These are phyloP conservation scores for Nicotiana rustica DNA, from an alignment of 305 asterid species.

Conservation along the genomic window DNA sequence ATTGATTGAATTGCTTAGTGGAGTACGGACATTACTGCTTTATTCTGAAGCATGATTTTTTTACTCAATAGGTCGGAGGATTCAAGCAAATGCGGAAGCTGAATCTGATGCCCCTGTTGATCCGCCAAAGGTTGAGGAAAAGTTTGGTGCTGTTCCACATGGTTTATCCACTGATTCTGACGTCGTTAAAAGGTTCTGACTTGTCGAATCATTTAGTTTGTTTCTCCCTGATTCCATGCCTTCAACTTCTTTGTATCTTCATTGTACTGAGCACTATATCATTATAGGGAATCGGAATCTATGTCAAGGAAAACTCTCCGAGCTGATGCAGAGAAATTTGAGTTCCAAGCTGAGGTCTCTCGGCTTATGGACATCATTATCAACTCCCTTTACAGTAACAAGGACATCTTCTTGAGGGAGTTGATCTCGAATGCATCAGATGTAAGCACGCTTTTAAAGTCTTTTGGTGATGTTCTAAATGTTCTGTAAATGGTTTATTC, in stretches of 20 bases:
- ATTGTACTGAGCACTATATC: conserved; percentile 17
- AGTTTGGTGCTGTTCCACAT: conserved; percentile 78
- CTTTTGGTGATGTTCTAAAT: conserved; percentile 22
- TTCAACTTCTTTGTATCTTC: conserved; percentile 22
- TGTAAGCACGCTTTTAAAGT: conserved; percentile 55
- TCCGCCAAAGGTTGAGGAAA: conserved; percentile 95
- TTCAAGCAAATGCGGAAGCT: conserved; percentile 82
- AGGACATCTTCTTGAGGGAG: conserved; percentile 95
- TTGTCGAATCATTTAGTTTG: neutral
- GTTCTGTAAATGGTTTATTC: neutral
- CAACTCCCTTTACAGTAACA: conserved; percentile 96
- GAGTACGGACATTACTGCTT: neutral
- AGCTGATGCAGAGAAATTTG: conserved; percentile 79
- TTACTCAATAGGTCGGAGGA: conserved; percentile 50
- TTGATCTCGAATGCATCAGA: conserved; percentile 98
- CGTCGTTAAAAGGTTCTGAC: conserved; percentile 74
- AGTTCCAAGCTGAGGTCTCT: conserved; percentile 98
- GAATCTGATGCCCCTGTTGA: conserved; percentile 76
- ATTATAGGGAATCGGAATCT: conserved; percentile 83
- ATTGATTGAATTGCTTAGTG: neutral
- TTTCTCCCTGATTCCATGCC: neutral
- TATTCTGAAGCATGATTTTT: no score
- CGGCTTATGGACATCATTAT: conserved; percentile 94
- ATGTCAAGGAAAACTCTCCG: conserved; percentile 77
- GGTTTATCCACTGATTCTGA: conserved; percentile 93